Evolutionary conservation across 352 stramenopile species (phyloP).

Genomic region (Globisporangium iwayamae): DNA sequence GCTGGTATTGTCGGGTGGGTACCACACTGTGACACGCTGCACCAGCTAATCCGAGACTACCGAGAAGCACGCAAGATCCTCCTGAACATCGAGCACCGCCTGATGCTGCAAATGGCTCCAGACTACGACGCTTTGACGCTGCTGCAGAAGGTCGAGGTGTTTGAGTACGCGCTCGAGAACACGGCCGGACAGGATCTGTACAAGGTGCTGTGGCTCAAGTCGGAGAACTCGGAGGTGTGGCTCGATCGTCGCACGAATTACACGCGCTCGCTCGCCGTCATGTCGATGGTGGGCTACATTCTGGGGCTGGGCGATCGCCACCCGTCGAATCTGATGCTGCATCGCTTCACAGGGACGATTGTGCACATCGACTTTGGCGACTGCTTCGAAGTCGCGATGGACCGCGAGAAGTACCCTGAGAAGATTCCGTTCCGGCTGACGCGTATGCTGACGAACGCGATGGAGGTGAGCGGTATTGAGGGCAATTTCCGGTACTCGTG

Average conservation of each 20-base stretch:
- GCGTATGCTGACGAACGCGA: slow-evolving; percentile 98
- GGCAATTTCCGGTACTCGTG: slow-evolving; percentile 98
- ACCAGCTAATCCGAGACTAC: slow-evolving; percentile 96
- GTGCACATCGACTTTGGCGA: slow-evolving; percentile 98
- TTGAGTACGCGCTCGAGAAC: slow-evolving; percentile 91
- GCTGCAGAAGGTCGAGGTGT: slow-evolving; percentile 99
- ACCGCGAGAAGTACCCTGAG: slow-evolving; percentile 98
- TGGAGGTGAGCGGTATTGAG: slow-evolving; percentile 98
- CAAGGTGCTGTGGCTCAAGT: slow-evolving; percentile 96
- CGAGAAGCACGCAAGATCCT: slow-evolving; percentile 88
- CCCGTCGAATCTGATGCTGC: slow-evolving; percentile 99
- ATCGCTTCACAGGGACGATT: slow-evolving; percentile 95
- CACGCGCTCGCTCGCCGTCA: slow-evolving; percentile 96
- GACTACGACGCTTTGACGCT: slow-evolving; percentile 96
- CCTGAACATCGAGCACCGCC: slow-evolving; percentile 93
- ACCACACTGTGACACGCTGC: slow-evolving; percentile 97
- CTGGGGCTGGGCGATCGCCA: slow-evolving; percentile 98
- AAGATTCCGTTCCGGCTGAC: slow-evolving; percentile 99
- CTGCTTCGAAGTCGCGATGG: slow-evolving; percentile 98
- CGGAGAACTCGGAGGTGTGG: slow-evolving; percentile 98
- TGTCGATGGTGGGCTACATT: slow-evolving; percentile 99
- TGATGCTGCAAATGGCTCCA: slow-evolving; percentile 84
- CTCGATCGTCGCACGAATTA: slow-evolving; percentile 97
- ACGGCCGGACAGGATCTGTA: slow-evolving; percentile 97
- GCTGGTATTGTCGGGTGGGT: slow-evolving; percentile 98